Percentiles rank a stretch among this genome's conserved stretches.
These are phyloP conservation scores for Syzygium oleosum DNA, from an alignment of 345 rosid species.

Conservation along the genomic window DNA sequence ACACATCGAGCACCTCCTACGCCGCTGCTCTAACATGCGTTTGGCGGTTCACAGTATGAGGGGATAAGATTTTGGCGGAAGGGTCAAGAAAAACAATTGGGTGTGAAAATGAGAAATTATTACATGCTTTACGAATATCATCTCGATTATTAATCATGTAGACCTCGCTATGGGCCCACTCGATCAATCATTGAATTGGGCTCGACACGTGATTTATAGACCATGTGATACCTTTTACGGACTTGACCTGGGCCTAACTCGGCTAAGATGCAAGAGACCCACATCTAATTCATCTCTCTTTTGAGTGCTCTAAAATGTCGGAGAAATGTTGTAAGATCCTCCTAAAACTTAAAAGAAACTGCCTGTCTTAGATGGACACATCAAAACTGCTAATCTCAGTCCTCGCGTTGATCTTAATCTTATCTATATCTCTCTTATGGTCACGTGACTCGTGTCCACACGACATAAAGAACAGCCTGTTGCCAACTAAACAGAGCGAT, in stretches of 20 bases:
- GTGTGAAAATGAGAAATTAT: not conserved
- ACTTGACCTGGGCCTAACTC: rapidly evolving
- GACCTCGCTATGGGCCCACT: not conserved
- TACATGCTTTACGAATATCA: not conserved
- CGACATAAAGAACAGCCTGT: not conserved
- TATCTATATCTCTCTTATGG: not conserved
- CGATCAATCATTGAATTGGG: too few relatives aligned
- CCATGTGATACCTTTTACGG: not conserved
- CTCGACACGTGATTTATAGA: not conserved
- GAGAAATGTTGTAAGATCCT: not conserved
- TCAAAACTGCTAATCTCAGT: not conserved
- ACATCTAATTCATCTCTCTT: not conserved
- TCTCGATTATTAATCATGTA: rapidly evolving
- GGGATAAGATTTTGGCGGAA: too few relatives aligned
- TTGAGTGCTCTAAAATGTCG: rapidly evolving
- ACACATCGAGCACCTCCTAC: not conserved
- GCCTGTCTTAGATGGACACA: not conserved
- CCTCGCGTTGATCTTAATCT: not conserved
- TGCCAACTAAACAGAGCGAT: not conserved
- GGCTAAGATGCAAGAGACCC: not conserved
- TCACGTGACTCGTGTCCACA: not conserved
- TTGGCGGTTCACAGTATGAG: not conserved
- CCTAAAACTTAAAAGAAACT: not conserved
- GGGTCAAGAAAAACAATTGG: not conserved
- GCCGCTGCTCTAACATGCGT: not conserved